Evolutionary conservation across 1,284 basidiomycete species (phyloP).

Genomic region (Rhodofomes roseus): DNA sequence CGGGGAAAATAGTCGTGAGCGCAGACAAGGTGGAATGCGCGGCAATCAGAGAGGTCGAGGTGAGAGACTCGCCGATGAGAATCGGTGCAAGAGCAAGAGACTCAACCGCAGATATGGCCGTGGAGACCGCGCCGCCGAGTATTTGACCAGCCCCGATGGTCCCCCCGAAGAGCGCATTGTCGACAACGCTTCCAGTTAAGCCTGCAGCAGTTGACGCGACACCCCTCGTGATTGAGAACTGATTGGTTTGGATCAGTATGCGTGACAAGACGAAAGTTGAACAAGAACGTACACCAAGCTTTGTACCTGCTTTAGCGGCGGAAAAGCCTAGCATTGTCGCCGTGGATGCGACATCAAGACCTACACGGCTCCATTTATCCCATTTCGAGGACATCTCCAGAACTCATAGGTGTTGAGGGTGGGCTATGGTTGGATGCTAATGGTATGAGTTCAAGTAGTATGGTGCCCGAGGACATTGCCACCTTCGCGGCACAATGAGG

Average conservation of each 20-base stretch:
- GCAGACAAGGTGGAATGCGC: conserved; percentile 72
- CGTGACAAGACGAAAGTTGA: conserved; percentile 4
- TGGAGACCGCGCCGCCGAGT: conserved; percentile 53
- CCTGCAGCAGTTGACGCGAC: conserved; percentile 56
- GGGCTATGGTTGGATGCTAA: too few relatives aligned
- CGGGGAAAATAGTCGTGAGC: conserved; percentile 67
- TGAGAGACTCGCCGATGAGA: conserved; percentile 68
- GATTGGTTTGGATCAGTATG: neutral
- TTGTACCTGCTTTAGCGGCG: conserved; percentile 63
- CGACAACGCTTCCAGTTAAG: conserved; percentile 53
- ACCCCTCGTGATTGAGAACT: conserved; percentile 69
- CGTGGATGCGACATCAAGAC: conserved; percentile 61
- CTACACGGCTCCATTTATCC: conserved; percentile 58
- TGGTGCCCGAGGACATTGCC: too few relatives aligned
- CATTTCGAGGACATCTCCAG: conserved; percentile 34
- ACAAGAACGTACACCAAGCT: conserved; percentile 51
- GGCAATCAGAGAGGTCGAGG: conserved; percentile 68
- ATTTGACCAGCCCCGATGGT: conserved; percentile 51
- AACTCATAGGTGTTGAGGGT: too few relatives aligned
- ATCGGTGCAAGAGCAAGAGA: conserved; percentile 69
- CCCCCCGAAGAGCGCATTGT: conserved; percentile 62
- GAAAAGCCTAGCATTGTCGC: conserved; percentile 60
- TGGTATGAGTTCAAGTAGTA: too few relatives aligned
- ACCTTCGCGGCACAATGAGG: too few relatives aligned
- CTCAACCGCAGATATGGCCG: conserved; percentile 64